These are phyloP conservation scores for Globisporangium parvum DNA, from an alignment of 352 stramenopile species.

Conservation along the genomic window DNA sequence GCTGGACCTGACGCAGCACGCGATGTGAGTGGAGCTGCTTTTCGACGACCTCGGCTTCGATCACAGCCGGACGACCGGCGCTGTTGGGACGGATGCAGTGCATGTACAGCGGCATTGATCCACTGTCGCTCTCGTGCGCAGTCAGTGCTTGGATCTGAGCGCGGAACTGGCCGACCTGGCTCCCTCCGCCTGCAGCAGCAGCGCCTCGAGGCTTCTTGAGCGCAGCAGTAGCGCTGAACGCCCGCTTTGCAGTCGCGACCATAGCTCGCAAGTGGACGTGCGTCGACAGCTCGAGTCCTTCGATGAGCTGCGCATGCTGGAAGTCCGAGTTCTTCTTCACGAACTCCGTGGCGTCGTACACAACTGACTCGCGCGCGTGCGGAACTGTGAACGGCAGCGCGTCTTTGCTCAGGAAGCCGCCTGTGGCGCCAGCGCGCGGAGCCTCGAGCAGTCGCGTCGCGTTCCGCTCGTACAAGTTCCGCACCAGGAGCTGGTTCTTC, in stretches of 20 bases:
- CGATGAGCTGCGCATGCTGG: conserved; percentile 28
- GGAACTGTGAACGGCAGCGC: conserved; percentile 39
- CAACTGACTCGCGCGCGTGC: conserved; percentile 35
- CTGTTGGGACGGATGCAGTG: conserved; percentile 44
- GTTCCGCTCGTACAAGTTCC: conserved; percentile 60
- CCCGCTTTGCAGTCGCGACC: conserved; percentile 11
- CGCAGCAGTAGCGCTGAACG: neutral
- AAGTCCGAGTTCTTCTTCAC: conserved; percentile 71
- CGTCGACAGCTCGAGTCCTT: conserved; percentile 23
- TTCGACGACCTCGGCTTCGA: conserved; percentile 23
- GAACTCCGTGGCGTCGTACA: conserved; percentile 60
- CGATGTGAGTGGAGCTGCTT: conserved; percentile 29
- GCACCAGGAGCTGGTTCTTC: conserved; percentile 61
- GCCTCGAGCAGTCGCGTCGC: conserved; percentile 15
- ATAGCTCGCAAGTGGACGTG: conserved; percentile 24
- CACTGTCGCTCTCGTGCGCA: neutral
- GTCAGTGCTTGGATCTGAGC: conserved; percentile 24
- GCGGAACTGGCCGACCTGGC: conserved; percentile 39
- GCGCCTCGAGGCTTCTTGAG: conserved; percentile 3
- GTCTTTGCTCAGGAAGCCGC: conserved; percentile 5
- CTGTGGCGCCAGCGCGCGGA: conserved; percentile 12
- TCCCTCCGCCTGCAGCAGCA: neutral
- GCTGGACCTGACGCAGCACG: conserved; percentile 24
- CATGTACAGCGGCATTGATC: conserved; percentile 37
- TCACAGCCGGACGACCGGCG: conserved; percentile 19